Percentiles rank a stretch among this genome's conserved stretches.
These are phyloP conservation scores for Lignosus rhinocerotis DNA, from an alignment of 1,284 basidiomycete genomes.

Conservation along the genomic window DNA sequence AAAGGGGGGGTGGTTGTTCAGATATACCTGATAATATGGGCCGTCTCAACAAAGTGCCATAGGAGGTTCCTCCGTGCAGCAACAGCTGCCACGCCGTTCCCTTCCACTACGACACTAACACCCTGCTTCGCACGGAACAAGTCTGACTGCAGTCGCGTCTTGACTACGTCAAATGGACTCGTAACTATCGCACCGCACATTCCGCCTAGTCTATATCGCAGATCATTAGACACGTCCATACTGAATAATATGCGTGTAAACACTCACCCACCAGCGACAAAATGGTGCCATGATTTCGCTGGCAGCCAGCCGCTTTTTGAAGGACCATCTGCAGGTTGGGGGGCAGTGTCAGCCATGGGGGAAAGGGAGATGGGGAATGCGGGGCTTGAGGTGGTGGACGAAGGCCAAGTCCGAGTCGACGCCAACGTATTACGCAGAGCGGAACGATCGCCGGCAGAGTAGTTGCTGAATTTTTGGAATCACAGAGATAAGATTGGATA, in stretches of 20 bases:
- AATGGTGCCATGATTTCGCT: conserved; percentile 84
- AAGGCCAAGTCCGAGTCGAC: conserved; percentile 1
- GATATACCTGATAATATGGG: conserved; percentile 81
- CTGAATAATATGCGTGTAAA: not conserved
- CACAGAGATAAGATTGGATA: conserved; percentile 28
- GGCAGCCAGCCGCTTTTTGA: conserved; percentile 47
- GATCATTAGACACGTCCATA: conserved; percentile 10
- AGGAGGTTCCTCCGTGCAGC: conserved; percentile 58
- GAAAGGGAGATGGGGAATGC: not conserved
- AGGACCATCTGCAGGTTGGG: conserved; percentile 30
- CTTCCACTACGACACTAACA: conserved; percentile 39
- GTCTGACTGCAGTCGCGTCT: conserved; percentile 94
- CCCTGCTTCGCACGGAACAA: conserved; percentile 71
- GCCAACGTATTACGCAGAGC: not conserved
- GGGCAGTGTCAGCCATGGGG: conserved; percentile 26
- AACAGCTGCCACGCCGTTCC: conserved; percentile 41
- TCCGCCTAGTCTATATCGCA: conserved; percentile 74
- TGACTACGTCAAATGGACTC: conserved; percentile 97
- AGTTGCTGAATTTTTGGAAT: conserved; percentile 17
- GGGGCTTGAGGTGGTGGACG: conserved; percentile 6
- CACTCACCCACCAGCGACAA: conserved; percentile 83
- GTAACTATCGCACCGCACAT: conserved; percentile 99
- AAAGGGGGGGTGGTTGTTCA: not conserved
- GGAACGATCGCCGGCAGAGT: not conserved
- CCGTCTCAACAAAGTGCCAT: conserved; percentile 95